Conservation (phyloP, 768 basidiomycete genomes). For the Trametes punicea region DNA sequence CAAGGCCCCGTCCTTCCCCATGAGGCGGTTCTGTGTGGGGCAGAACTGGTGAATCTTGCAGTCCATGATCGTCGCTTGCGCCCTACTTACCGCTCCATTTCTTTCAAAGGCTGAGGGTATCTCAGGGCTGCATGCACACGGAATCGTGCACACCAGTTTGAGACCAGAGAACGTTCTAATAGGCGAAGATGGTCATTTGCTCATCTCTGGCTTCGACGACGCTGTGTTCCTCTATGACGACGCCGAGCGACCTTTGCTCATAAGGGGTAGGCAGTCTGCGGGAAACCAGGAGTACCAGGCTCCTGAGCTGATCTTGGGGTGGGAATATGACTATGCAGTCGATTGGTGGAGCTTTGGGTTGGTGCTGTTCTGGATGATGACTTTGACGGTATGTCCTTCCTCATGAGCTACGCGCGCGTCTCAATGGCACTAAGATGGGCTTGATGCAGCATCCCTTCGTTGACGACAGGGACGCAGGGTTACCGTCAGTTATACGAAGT, state of each 20-base stretch:
- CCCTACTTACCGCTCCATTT: too few species aligned
- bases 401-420: not conserved
- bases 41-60: conserved; percentile 43
- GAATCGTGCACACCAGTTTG: conserved; percentile 47
- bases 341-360: conserved; percentile 63
- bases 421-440: not conserved
- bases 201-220: conserved; percentile 42
- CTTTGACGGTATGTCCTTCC: conserved; percentile 39
- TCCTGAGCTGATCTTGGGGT: conserved; percentile 53
- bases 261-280: not conserved
- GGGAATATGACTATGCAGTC: conserved; percentile 48
- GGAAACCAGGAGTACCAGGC: conserved; percentile 36
- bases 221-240: conserved; percentile 25
- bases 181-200: conserved; percentile 42
- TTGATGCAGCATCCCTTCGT: conserved; percentile 41
- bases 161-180: conserved; percentile 45
- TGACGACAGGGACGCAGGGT: conserved; percentile 16
- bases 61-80: not conserved
- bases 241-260: not conserved
- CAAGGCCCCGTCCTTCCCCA: conserved; percentile 36
- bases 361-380: conserved; percentile 45
- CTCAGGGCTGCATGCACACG: conserved; percentile 39
- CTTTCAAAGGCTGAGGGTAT: conserved; percentile 42
- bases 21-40: conserved; percentile 41
- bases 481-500: conserved; percentile 31